A percentile compares a stretch with the other conserved stretches of the same genome.
phyloP scores from a whole-genome alignment of 2,329 filamentous ascomycete species.

The Botrytis fabae region DNA sequence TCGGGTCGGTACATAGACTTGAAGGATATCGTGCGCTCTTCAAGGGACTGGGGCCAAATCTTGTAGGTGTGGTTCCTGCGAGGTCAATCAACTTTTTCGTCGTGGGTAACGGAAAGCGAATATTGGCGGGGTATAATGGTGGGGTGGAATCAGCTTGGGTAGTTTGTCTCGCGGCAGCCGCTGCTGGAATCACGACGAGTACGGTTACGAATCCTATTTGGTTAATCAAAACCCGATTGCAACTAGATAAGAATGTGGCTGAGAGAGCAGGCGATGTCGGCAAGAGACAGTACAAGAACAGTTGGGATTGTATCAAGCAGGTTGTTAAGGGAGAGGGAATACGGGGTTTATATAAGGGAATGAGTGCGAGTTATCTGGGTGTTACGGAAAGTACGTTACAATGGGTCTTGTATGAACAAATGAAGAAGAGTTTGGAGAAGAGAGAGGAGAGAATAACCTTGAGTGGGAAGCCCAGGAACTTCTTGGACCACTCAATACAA shows the following conservation, averaged over 20 bases:
- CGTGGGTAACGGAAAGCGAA: constrained; percentile 86
- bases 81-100: constrained; percentile 91
- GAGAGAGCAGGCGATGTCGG: constrained; percentile 54
- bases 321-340: constrained; percentile 79
- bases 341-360: constrained; percentile 80
- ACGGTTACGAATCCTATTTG: constrained; percentile 96
- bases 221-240: constrained; percentile 90
- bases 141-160: constrained; percentile 71
- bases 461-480: constrained; percentile 62
- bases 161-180: constrained; percentile 73
- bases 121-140: constrained; percentile 76
- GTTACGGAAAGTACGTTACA: constrained; percentile 89
- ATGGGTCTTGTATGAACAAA: constrained; percentile 92
- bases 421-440: constrained; percentile 72
- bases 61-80: constrained; percentile 86
- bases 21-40: constrained; percentile 89
- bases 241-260: constrained; percentile 84
- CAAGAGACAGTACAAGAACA: constrained; percentile 78
- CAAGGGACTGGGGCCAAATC: constrained; percentile 88
- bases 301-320: constrained; percentile 82
- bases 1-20: constrained; percentile 73
- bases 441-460: constrained; percentile 59
- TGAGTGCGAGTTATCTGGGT: constrained; percentile 89
- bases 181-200: constrained; percentile 80
- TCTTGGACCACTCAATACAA: constrained; percentile 73